A percentile compares a stretch with the other conserved stretches of the same genome.
phyloP scores from a whole-genome alignment of 805 yeast genomes.

The Lachancea thermotolerans region DNA sequence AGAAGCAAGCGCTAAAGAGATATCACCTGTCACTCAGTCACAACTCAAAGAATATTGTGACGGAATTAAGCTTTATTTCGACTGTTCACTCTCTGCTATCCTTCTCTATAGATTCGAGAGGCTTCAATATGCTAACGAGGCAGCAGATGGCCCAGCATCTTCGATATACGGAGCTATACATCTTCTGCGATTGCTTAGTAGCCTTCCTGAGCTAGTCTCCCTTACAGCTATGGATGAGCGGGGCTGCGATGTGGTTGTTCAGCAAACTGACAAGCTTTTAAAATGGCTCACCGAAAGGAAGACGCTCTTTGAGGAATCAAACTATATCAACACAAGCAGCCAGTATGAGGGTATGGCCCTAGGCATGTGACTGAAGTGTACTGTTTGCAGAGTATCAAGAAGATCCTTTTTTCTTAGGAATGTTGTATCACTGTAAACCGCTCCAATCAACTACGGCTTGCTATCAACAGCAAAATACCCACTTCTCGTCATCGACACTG shows the following conservation, averaged over 20 bases:
- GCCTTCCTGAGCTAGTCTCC: constrained; percentile 77
- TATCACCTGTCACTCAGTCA: constrained; percentile 36
- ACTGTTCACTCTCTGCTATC: constrained; percentile 44
- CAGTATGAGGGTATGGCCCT: constrained; percentile 33
- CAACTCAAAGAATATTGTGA: constrained; percentile 59
- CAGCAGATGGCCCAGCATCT: constrained; percentile 10
- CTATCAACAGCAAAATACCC: too few relatives aligned
- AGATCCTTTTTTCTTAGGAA: too few relatives aligned
- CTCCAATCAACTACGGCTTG: too few relatives aligned
- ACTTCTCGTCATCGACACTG: too few relatives aligned
- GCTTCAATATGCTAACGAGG: constrained; percentile 23
- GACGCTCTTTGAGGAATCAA: constrained; percentile 8
- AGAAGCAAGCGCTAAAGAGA: constrained; percentile 22
- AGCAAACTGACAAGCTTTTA: constrained; percentile 23
- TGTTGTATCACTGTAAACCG: too few relatives aligned
- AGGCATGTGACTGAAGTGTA: constrained; percentile 17
- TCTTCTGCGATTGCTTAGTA: constrained; percentile 64
- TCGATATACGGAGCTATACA: constrained; percentile 77
- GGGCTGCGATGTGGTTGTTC: constrained; percentile 34
- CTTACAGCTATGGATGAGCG: constrained; percentile 77
- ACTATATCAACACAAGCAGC: constrained; percentile 29
- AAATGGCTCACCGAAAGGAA: constrained; percentile 22
- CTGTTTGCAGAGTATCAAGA: too few relatives aligned
- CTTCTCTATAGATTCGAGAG: constrained; percentile 28
- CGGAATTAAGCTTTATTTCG: constrained; percentile 70